Base-by-base conservation (phyloP, 306 rosid genomes). In the Vigna hirtella region DNA sequence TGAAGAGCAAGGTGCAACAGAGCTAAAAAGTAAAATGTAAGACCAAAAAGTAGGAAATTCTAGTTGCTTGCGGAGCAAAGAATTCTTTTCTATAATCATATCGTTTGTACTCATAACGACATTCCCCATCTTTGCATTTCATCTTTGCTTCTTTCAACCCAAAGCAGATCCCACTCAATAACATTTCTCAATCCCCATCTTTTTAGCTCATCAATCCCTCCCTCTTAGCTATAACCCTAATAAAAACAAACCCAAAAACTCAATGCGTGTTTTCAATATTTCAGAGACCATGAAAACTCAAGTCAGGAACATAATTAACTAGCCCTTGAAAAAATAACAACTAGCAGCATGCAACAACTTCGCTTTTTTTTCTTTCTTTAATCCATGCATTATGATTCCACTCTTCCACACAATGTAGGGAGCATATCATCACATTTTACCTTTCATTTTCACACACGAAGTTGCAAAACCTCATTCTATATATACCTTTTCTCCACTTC, bases 41-140 rank as follows among this genome's bases (percentile, higher is more conserved):
- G 72, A 77, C 66, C 66, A 77, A 83, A 85, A 85, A 86, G 87
- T 77, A 66, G 9, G 73, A 83, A 86, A 82, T 62, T 74, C 79
- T 82, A 81, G 81, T 89, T 87, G 88, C 91, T 83, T 87, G 86
- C 61, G 66, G 58, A 75, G 81, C 81, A 73, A 87, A 85, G 72
- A 83, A 83, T 82, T 89, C 83, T 77, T 83, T 85, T 82, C 78
- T 75, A 13, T 83, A 83, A 85, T 87, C 84, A 89, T 87, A 4
- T 28, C 79, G 73, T 40, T 72, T 81, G 86, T 75, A 82, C 85
- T 77, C 84, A 79, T 79, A 71, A 80, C 85, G 82, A 83, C 87
- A 87, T 52, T 79, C 58, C 83, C 84, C 87, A 83, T 86, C 79
- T 77, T 36, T 65, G 79, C 63, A 77, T 78, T 78, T 81, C 66